phyloP scores from a whole-genome alignment of 192 early-diverging fungal genomes.

The Helicostylum pulchrum region DNA sequence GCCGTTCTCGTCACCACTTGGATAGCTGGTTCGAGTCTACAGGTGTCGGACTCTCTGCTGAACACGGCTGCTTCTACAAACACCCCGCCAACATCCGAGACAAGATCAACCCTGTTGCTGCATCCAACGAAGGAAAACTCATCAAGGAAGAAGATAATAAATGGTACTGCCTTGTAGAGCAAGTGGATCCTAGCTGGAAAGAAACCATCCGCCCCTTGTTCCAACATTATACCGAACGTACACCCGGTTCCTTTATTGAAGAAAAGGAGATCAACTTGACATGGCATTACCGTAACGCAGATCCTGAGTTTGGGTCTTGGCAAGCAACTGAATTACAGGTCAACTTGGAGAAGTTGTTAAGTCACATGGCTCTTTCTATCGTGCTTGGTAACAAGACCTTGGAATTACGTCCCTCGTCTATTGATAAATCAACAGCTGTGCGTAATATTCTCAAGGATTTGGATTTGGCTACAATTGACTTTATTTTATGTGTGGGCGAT shows the following conservation, averaged over 20 bases:
- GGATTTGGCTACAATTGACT: slow-evolving; percentile 48
- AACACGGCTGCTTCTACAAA: slow-evolving; percentile 97
- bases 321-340: slow-evolving; percentile 97
- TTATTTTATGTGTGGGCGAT: slow-evolving; percentile 87
- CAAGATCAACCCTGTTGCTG: slow-evolving; percentile 47
- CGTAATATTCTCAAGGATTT: slow-evolving; percentile 85
- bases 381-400: slow-evolving; percentile 96
- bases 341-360: slow-evolving; percentile 93
- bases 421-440: slow-evolving; percentile 91
- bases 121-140: slow-evolving; percentile 45
- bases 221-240: slow-evolving; percentile 96
- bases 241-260: slow-evolving; percentile 96
- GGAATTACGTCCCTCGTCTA: slow-evolving; percentile 87
- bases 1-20: slow-evolving; percentile 84
- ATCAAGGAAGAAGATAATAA: slow-evolving; percentile 60
- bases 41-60: slow-evolving; percentile 89
- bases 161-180: slow-evolving; percentile 89
- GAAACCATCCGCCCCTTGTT: slow-evolving; percentile 91
- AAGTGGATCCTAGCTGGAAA: slow-evolving; percentile 88
- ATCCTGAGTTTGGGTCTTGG: slow-evolving; percentile 94
- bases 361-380: slow-evolving; percentile 90
- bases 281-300: slow-evolving; percentile 97
- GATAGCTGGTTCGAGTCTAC: slow-evolving; percentile 88
- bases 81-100: slow-evolving; percentile 75
- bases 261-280: slow-evolving; percentile 98